Conservation (phyloP, 78 protist species). For the Pigoraptor vietnamica region DNA sequence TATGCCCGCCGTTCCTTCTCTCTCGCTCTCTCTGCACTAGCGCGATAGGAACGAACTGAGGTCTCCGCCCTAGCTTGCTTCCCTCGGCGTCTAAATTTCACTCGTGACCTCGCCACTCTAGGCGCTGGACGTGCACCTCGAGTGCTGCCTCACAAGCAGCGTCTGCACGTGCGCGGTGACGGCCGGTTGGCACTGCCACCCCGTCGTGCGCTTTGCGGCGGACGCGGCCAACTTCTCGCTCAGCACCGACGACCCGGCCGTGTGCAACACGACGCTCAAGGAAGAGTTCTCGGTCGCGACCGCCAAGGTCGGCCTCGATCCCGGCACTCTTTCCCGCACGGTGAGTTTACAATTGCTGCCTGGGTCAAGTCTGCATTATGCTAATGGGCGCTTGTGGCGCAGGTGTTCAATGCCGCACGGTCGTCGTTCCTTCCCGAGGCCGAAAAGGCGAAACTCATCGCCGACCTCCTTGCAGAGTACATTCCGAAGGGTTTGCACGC, state of each 20-base stretch:
- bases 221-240: background rate
- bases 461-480: background rate
- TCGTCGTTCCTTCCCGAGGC: background rate
- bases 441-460: background rate
- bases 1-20: background rate
- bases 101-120: background rate
- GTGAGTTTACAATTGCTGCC: no score
- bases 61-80: no score
- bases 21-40: background rate
- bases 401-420: background rate
- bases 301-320: background rate
- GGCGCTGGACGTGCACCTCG: background rate
- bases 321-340: background rate
- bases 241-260: background rate
- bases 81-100: background rate
- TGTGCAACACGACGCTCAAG: background rate
- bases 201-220: background rate
- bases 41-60: no score
- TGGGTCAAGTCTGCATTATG: no score
- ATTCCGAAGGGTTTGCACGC: background rate
- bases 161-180: background rate
- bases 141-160: background rate
- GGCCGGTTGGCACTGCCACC: background rate
- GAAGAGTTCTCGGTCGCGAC: background rate
- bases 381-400: no score